Base-by-base conservation (phyloP, 1,139 yeast genomes). In the Saccharomycopsis crataegensis region DNA sequence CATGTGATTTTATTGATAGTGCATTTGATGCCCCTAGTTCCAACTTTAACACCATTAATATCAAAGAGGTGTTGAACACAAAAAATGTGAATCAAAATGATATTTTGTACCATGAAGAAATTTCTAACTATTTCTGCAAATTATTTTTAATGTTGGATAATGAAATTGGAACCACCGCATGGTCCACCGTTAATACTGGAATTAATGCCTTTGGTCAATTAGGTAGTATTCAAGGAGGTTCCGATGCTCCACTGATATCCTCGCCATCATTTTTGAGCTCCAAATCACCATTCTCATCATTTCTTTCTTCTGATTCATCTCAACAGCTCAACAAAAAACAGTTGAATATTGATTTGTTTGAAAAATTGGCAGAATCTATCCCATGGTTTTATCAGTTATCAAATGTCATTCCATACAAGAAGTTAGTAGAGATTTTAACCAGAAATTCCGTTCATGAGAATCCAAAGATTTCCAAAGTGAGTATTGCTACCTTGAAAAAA, bases 401-500 rank as follows among this genome's bases (percentile, higher is more conserved):
- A 6, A 69, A 76, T n/a, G 78, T 78, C 6, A 66, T 80, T 12
- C 73, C 78, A 14, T 79, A 80, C 63, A 78, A 85, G 52, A 77
- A 79, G 46, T 72, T 86, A 3, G 80, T 90, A 44, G 96, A 90
- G 58, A 71, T 88, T 12, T 69, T 91, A 36, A 82, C 91, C 38
- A 74, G 91, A 57, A 89, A 89, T 63, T 79, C 90, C 1, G 80
- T 84, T 3, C 95, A 90, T 66, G 71, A 77, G 1, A 83, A 85
- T 61, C 69, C 70, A 11, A 70, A 76, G 14, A 81, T 91, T 12
- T 75, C 93, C 0, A 70, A 71, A 32, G 83, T 91, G 38, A 78
- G 94, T 1, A 71, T 81, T 11, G 72, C 70, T 43, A 80, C 96
- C 1, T 71, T 91, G 55, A 83, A 79, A 36, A 59, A 73, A 76